phyloP scores from a whole-genome alignment of 495 filamentous ascomycete species.

The Mytilinidion resinicola region DNA sequence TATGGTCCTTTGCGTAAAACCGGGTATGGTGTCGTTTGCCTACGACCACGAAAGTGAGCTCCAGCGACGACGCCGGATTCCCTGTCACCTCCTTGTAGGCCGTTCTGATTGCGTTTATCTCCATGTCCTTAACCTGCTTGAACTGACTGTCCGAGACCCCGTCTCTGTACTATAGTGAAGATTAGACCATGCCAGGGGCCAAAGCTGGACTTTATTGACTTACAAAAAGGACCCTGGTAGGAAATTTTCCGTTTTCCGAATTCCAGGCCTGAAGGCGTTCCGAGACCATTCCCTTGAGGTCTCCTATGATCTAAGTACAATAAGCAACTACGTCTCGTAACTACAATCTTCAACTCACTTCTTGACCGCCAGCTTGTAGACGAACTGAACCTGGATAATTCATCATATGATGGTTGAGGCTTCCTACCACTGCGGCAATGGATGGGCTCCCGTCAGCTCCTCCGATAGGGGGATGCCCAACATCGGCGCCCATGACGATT shows the following conservation, averaged over 20 bases:
- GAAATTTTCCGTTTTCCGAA: no score
- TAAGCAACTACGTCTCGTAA: no score
- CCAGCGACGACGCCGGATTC: constrained; percentile 16
- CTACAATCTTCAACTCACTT: constrained; percentile 5
- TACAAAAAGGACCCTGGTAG: no score
- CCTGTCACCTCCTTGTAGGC: neutral
- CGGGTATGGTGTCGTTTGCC: constrained; percentile 28
- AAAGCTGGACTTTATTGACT: no score
- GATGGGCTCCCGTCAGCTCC: neutral
- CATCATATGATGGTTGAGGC: neutral
- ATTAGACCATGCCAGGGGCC: no score
- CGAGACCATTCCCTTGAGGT: constrained; percentile 2
- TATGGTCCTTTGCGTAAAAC: constrained; percentile 13
- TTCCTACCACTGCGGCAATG: constrained; percentile 12
- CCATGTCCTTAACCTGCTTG: neutral
- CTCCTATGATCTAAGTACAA: constrained; percentile 1
- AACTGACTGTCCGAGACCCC: neutral
- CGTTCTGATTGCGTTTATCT: neutral
- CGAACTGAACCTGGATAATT: constrained; percentile 15
- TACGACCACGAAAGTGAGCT: constrained; percentile 27
- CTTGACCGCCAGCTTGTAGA: constrained; percentile 2
- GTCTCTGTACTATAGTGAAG: neutral
- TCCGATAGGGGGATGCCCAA: constrained; percentile 9
- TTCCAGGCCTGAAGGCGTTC: neutral
- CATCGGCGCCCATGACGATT: constrained; percentile 18